phyloP scores from a whole-genome alignment of 306 rosid genomes.

The Sicyos baderoa region DNA sequence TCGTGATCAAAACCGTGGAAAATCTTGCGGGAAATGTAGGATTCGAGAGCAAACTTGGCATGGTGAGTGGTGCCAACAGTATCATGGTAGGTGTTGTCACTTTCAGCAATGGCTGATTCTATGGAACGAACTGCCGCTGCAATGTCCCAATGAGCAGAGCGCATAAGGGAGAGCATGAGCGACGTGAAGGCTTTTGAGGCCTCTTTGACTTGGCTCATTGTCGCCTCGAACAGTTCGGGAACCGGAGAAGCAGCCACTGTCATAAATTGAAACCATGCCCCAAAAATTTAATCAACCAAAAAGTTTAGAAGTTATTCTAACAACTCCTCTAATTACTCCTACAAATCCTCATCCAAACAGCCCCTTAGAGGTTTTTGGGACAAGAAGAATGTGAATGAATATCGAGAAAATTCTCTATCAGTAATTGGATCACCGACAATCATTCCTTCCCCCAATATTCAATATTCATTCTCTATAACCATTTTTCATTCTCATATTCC shows the following conservation, averaged over 20 bases:
- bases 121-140: conserved; percentile 89
- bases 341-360: too few relatives aligned
- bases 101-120: conserved; percentile 58
- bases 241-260: conserved; percentile 56
- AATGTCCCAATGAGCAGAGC: conserved; percentile 90
- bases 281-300: neutral
- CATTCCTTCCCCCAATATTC: too few relatives aligned
- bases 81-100: conserved; percentile 26
- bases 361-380: too few relatives aligned
- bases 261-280: neutral
- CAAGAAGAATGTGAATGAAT: too few relatives aligned
- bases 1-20: conserved; percentile 92
- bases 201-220: conserved; percentile 71
- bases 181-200: conserved; percentile 74
- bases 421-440: too few relatives aligned
- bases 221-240: conserved; percentile 57
- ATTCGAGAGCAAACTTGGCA: conserved; percentile 83
- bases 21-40: conserved; percentile 62
- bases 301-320: neutral
- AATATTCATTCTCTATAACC: too few relatives aligned
- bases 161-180: conserved; percentile 74
- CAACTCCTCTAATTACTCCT: neutral
- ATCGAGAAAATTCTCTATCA: too few relatives aligned
- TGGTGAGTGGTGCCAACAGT: conserved; percentile 36
- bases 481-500: too few relatives aligned